phyloP scores from a whole-genome alignment of 2,329 filamentous ascomycete species.

The Eutypa lata region DNA sequence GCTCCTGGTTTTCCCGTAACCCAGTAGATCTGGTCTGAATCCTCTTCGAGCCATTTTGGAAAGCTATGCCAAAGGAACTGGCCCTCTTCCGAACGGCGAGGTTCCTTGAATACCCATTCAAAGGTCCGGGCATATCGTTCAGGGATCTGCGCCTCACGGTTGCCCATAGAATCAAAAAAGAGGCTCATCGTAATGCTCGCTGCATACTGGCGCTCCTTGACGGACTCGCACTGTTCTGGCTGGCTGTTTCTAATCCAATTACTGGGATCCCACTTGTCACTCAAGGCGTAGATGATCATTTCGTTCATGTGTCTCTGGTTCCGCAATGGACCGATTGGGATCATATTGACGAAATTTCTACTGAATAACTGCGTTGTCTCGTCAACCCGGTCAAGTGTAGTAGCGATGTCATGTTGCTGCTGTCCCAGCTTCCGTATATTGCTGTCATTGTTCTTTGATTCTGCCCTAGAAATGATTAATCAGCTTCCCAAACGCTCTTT shows the following conservation, averaged over 20 bases:
- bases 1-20: constrained; percentile 16
- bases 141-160: constrained; percentile 3
- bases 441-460: not conserved
- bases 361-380: not conserved
- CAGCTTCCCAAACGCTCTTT: not conserved
- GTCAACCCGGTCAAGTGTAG: not conserved
- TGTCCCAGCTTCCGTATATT: not conserved
- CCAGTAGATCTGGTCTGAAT: constrained; percentile 10
- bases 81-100: not conserved
- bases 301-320: not conserved
- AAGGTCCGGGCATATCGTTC: constrained; percentile 2
- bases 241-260: not conserved
- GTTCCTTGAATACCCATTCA: constrained; percentile 8
- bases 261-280: not conserved
- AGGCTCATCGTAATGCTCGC: not conserved
- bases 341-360: not conserved
- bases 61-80: constrained; percentile 3
- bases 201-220: too few species aligned
- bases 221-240: not conserved
- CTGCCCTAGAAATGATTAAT: not conserved
- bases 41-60: constrained; percentile 2
- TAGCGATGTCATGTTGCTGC: not conserved
- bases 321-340: not conserved
- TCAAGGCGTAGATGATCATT: not conserved
- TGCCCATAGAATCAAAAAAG: constrained; percentile 1